Evolutionary conservation across 73 alveolate species (phyloP), one percentile per base, ranked within the genome.

Genomic region (Urostyla sp.): DNA sequence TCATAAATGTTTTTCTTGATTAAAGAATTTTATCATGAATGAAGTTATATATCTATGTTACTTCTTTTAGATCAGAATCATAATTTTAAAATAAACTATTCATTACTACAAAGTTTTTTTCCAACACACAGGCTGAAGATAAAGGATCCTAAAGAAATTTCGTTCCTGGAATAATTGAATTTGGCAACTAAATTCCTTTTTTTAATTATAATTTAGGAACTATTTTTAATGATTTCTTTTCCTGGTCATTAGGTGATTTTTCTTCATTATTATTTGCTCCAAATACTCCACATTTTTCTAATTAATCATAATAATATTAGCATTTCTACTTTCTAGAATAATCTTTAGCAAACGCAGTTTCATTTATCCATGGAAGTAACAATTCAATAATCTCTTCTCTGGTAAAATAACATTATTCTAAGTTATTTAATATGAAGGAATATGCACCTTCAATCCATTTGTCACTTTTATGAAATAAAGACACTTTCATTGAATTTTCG

Each of bases 371-470:
- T 0, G 76, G 77, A 0, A 77, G 34, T 31, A 77, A 31, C 23
- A 55, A 31, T 28, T 59, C 44, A 8, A 52, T 55, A n/a, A 77
- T 80, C 43, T 77, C 89, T 24, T 77, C 89, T 23, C 60, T 36
- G 20, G 80, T 59, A 60, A 77, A 77, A 24, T 59, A 77, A 30
- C 73, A 27, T 10, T 77, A 80, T 24, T 77, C 89, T 0, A 77
- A 15, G 51, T 57, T 59, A 30, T 46, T 52, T 15, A 60, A 45
- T 18, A 77, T 35, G 56, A 44, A 59, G 16, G 72, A 7, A 23
- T 59, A 77, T 0, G 89, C 80, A 3, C 76, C 59, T 34, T 57
- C 80, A 20, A 60, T 60, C 74, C 77, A 77, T 45, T 60, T 57
- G 11, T 32, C 57, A 3, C 66, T 16, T 45, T 52, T 77, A 21